Evolutionary conservation across 331 rosid genomes (phyloP), one percentile per base, ranked within the genome.

Genomic region (Arachis monticola): DNA sequence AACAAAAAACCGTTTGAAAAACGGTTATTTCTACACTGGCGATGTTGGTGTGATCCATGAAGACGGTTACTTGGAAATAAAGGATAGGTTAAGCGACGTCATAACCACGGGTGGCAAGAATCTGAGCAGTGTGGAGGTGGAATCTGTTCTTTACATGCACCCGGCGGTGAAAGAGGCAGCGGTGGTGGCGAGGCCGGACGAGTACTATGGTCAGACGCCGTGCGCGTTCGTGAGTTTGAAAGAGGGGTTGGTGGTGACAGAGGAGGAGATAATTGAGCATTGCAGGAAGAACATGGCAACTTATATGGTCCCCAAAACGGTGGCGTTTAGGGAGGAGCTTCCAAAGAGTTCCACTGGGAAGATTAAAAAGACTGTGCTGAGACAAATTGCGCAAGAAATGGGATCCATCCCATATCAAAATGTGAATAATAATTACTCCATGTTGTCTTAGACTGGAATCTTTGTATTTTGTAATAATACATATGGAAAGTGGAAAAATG

Each of bases 21-120:
- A 69, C 0, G 92, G 89, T 0, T 90, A 89, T 92, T 72, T 87
- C 2, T 82, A 81, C 72, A 89, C 92, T 0, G 95, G 92, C 0
- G 92, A 89, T 1, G 53, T 87, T 2, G 92, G 72, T 0, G 92
- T 89, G 5, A 77, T 89, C 66, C 92, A 89, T 44, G 45, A 66
- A 0, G 88, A 89, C 8, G 95, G 95, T 0, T 89, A 89, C 66
- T 5, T 89, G 42, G 89, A 83, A 38, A 80, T 85, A 0, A 83
- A 74, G 22, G 89, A 85, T 10, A 53, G 89, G 5, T 56, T 64
- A 0, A 85, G 83, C 30, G 89, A 85, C 2, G 85, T 85, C n/a
- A 85, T 85, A 0, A 85, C 83, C 0, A 83, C 83, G 41, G 87
- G 87, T 0, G 89, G 87, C 1, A 85, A 80, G 72, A 85, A 83